These are phyloP conservation scores for Saitoella complicata DNA, from an alignment of 805 yeast species.

Conservation along the genomic window DNA sequence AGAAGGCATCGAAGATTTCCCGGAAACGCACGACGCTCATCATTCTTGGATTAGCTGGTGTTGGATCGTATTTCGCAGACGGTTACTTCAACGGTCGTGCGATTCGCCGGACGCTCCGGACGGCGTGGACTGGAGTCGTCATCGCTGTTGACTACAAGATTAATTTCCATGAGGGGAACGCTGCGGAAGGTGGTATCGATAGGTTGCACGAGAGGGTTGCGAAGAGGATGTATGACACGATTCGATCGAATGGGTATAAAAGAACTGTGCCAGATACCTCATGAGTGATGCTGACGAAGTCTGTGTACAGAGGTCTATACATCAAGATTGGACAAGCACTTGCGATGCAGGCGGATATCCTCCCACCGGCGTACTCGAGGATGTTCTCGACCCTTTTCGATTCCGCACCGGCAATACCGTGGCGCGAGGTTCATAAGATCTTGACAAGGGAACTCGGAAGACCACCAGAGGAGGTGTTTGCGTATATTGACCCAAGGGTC, in stretches of 20 bases:
- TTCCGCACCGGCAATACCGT: slow-evolving; percentile 43
- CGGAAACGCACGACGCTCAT: too few relatives aligned
- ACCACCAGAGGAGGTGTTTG: slow-evolving; percentile 30
- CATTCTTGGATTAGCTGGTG: too few relatives aligned
- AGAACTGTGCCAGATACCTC: not conserved
- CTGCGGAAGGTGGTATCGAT: slow-evolving; percentile 23
- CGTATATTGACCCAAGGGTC: slow-evolving; percentile 37
- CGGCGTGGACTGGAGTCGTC: slow-evolving; percentile 30
- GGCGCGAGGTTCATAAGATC: slow-evolving; percentile 23
- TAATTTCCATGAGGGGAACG: slow-evolving; percentile 28
- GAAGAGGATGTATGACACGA: slow-evolving; percentile 29
- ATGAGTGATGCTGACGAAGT: not conserved
- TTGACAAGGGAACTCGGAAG: slow-evolving; percentile 24
- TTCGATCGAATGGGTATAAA: slow-evolving; percentile 28
- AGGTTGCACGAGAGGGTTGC: slow-evolving; percentile 47
- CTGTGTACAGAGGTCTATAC: slow-evolving; percentile 33
- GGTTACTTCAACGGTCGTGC: slow-evolving; percentile 32
- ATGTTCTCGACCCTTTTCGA: slow-evolving; percentile 47
- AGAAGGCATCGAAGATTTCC: too few relatives aligned
- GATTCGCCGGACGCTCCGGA: slow-evolving; percentile 34
- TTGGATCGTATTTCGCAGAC: slow-evolving; percentile 20
- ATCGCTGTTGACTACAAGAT: slow-evolving; percentile 49
- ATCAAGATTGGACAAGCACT: slow-evolving; percentile 67
- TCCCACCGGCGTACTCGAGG: slow-evolving; percentile 48
- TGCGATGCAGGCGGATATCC: slow-evolving; percentile 55